phyloP scores from a whole-genome alignment of 139 green algal genomes.

The Volvox africanus region DNA sequence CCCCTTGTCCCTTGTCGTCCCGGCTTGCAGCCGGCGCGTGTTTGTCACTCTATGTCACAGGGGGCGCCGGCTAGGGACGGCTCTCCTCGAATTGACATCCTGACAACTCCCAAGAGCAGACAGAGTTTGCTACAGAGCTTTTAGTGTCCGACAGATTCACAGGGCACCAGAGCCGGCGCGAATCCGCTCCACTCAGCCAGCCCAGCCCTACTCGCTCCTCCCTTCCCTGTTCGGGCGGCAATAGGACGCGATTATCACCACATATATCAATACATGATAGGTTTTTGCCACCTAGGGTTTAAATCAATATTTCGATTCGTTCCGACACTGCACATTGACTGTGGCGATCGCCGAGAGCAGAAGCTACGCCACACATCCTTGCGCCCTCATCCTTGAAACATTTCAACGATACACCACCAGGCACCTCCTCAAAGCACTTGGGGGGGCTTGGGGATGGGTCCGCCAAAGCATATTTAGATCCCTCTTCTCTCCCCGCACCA shows the following conservation, averaged over 20 bases:
- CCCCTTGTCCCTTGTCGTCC: no score
- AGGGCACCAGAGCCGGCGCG: background rate
- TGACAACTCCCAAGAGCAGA: background rate
- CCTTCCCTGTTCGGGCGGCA: background rate
- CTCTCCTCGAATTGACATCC: background rate
- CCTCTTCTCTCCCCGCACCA: no score
- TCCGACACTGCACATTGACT: background rate
- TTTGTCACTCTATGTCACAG: background rate
- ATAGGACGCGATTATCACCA: background rate
- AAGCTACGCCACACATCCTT: background rate
- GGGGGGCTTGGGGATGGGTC: background rate
- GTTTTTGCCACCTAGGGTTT: background rate
- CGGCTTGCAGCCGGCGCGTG: background rate
- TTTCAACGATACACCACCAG: no score
- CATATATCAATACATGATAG: background rate
- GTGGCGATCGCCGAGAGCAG: background rate
- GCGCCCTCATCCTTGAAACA: no score
- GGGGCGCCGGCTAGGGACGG: background rate
- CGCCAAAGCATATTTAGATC: background rate
- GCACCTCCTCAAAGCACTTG: background rate
- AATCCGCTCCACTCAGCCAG: background rate
- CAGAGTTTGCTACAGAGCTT: background rate
- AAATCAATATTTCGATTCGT: background rate
- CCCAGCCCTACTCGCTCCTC: background rate
- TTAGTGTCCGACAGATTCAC: background rate